These are phyloP conservation scores for Rhodotorula diobovata DNA, from an alignment of 768 basidiomycete species.

Conservation along the genomic window DNA sequence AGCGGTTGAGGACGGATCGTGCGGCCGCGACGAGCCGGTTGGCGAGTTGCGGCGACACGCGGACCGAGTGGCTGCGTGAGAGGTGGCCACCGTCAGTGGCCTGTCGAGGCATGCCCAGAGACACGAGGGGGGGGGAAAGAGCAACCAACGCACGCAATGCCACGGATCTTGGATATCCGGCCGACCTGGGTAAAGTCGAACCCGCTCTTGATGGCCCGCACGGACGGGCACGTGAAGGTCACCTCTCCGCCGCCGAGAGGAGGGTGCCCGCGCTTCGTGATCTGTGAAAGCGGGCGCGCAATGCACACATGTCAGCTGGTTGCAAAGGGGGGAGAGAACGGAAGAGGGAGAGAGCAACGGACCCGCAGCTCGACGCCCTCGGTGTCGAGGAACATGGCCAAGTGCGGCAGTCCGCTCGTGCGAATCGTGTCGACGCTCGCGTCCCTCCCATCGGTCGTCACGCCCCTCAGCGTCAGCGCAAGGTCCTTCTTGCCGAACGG, in stretches of 20 bases:
- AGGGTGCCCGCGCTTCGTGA: constrained; percentile 86
- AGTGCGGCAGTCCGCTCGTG: constrained; percentile 37
- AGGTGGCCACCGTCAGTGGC: neutral
- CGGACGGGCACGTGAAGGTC: constrained; percentile 84
- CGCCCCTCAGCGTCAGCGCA: constrained; percentile 72
- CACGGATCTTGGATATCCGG: constrained; percentile 87
- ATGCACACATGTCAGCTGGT: neutral
- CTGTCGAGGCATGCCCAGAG: neutral
- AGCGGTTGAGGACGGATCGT: constrained; percentile 86
- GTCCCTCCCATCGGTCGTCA: constrained; percentile 88
- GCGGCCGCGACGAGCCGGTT: constrained; percentile 95
- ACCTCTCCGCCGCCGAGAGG: constrained; percentile 90
- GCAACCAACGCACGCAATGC: constrained; percentile 76
- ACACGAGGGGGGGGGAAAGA: neutral
- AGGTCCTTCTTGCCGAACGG: constrained; percentile 87
- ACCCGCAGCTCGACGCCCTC: constrained; percentile 87
- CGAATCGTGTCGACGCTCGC: constrained; percentile 58
- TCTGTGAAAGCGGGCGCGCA: constrained; percentile 52
- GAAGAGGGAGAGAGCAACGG: constrained; percentile 36
- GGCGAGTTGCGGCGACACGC: constrained; percentile 94
- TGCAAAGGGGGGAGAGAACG: neutral
- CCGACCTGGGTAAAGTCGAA: constrained; percentile 87
- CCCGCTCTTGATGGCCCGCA: constrained; percentile 78
- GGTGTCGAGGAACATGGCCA: constrained; percentile 62
- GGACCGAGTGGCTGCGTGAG: constrained; percentile 73